Percentiles rank a stretch among this genome's conserved stretches.
phyloP scores from a whole-genome alignment of 345 rosid genomes.

The Geranium rotundifolium region DNA sequence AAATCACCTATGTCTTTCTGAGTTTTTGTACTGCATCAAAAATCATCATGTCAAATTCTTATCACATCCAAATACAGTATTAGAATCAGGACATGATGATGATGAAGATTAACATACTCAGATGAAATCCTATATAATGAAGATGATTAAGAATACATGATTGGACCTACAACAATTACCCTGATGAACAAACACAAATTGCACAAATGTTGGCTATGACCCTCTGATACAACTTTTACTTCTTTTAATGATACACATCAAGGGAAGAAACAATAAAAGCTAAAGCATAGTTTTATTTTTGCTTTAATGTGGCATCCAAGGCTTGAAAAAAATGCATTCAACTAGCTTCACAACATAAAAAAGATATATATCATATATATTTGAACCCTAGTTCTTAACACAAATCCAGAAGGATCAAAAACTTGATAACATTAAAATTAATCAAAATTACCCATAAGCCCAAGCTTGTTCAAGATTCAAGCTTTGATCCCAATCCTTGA shows the following conservation, averaged over 20 bases:
- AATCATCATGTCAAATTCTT: too few species aligned
- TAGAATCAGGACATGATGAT: too few species aligned
- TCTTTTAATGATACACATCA: background rate
- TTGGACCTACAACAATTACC: too few species aligned
- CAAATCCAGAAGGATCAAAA: constrained; percentile 14
- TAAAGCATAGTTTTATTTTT: background rate
- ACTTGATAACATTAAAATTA: constrained; percentile 6
- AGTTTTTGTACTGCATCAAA: too few species aligned
- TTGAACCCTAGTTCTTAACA: background rate
- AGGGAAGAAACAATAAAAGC: background rate
- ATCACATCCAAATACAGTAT: too few species aligned
- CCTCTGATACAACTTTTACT: background rate
- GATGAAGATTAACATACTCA: too few species aligned
- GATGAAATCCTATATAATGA: too few species aligned
- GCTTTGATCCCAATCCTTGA: constrained; percentile 33
- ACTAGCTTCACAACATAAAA: background rate
- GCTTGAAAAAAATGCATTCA: constrained; percentile 4
- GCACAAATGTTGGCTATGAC: background rate
- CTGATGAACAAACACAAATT: background rate
- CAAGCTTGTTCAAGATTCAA: background rate
- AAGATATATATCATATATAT: background rate
- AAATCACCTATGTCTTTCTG: too few species aligned
- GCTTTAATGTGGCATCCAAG: constrained; percentile 30
- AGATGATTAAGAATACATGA: too few species aligned
- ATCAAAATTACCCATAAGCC: background rate